These are phyloP conservation scores for Globisporangium spinosum DNA, from an alignment of 352 stramenopile species.

Conservation along the genomic window DNA sequence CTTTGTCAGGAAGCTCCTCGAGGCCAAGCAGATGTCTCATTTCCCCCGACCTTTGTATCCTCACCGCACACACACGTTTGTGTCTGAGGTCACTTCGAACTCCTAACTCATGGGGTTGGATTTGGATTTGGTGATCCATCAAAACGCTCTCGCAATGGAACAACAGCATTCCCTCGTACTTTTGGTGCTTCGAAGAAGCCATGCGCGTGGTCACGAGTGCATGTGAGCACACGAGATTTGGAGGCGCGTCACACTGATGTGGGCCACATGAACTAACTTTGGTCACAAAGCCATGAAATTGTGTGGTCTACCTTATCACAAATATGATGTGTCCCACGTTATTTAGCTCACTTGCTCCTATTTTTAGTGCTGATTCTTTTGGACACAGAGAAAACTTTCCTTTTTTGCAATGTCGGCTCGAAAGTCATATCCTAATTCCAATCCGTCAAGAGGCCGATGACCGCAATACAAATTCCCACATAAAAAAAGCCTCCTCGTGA, in stretches of 20 bases:
- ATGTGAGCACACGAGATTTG: neutral
- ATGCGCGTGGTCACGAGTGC: neutral
- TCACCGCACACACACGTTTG: neutral
- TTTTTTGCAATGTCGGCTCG: too few species aligned
- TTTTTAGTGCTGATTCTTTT: neutral
- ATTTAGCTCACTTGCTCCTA: neutral
- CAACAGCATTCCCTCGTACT: neutral
- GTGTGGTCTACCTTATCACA: neutral
- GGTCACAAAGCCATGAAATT: neutral
- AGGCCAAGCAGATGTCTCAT: conserved; percentile 4
- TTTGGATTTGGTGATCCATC: conserved; percentile 2
- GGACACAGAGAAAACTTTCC: neutral
- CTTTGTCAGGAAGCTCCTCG: neutral
- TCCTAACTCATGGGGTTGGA: neutral
- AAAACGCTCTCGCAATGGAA: neutral
- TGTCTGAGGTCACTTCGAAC: too few species aligned
- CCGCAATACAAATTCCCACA: neutral
- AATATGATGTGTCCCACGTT: neutral
- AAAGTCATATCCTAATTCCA: too few species aligned
- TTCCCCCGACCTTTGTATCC: conserved; percentile 6
- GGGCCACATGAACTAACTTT: neutral
- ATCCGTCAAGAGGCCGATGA: neutral
- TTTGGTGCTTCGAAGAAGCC: neutral
- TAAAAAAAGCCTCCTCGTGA: neutral
- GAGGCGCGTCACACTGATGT: neutral